Evolutionary conservation across 306 rosid species (phyloP).

Genomic region (Geum urbanum): DNA sequence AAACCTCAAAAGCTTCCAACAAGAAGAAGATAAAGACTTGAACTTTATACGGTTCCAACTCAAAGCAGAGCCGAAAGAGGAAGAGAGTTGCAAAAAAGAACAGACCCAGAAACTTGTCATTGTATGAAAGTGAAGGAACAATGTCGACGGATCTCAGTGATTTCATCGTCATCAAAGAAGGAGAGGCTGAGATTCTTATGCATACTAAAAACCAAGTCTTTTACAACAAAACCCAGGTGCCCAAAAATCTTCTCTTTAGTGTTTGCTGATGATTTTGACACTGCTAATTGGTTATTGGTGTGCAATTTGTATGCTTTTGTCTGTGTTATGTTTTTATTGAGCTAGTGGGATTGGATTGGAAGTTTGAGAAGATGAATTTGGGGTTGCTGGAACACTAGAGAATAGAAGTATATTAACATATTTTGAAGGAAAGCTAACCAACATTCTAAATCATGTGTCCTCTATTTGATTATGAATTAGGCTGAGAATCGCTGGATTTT

Average conservation of each 20-base stretch:
- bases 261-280: neutral
- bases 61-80: neutral
- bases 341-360: constrained; percentile 11
- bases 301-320: constrained; percentile 14
- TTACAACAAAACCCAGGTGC: constrained; percentile 85
- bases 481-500: neutral
- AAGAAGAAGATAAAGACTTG: constrained; percentile 8
- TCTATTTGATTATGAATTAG: constrained; percentile 3
- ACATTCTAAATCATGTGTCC: neutral
- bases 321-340: neutral
- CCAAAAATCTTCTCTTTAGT: constrained; percentile 22
- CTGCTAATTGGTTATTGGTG: constrained; percentile 5
- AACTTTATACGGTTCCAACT: neutral
- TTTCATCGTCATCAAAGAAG: constrained; percentile 73
- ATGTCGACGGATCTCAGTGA: constrained; percentile 71
- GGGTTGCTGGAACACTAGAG: constrained; percentile 2
- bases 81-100: constrained; percentile 3
- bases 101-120: constrained; percentile 27
- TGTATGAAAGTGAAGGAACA: constrained; percentile 37
- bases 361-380: neutral
- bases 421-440: neutral
- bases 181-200: constrained; percentile 99
- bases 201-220: constrained; percentile 84
- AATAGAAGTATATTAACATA: too few relatives aligned
- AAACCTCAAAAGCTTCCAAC: neutral